Evolutionary conservation across 73 alveolate species (phyloP), one percentile per base, ranked within the genome.

Genomic region (Stentor coeruleus): DNA sequence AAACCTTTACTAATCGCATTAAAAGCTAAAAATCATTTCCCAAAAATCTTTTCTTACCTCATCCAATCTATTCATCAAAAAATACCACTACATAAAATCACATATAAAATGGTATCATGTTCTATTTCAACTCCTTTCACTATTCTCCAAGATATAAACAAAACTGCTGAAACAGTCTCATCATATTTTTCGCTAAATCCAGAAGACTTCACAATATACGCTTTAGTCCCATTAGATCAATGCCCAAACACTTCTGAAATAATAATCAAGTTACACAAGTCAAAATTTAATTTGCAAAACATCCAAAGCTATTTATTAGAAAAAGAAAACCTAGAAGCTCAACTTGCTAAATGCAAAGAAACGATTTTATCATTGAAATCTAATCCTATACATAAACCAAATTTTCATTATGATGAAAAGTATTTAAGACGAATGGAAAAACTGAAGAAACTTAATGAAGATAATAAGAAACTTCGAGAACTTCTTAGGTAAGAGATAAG

Each of bases 401-500:
- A 49, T 20, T 20, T 49, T 49, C 20, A 49, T 49, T 49, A 49
- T 49, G 88, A 82, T 73, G 88, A 82, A 39, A 81, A 82, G 55
- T 82, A 82, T 40, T 76, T 73, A 38, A 82, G 81, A n/a, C 30
- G 75, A 73, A 73, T 82, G 6, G 41, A 60, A 76, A 82, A 82
- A 82, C 75, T 82, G 14, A 6, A 75, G 35, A 49, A 76, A 37
- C 57, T 82, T 39, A 82, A 82, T 82, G 30, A 82, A 76, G 88
- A 82, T 39, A 82, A 82, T 49, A 39, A 73, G 33, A 82, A 82
- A 76, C 40, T 82, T 26, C 3, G 88, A 40, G 88, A 82, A 82
- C 39, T 82, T 14, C 37, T 82, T 2, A 82, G 74, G 37, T 66
- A 82, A n/a, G n/a, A n/a, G n/a, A n/a, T n/a, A n/a, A n/a, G n/a